Conservation (phyloP, 805 yeast species). For the Starmera pachycereana region DNA sequence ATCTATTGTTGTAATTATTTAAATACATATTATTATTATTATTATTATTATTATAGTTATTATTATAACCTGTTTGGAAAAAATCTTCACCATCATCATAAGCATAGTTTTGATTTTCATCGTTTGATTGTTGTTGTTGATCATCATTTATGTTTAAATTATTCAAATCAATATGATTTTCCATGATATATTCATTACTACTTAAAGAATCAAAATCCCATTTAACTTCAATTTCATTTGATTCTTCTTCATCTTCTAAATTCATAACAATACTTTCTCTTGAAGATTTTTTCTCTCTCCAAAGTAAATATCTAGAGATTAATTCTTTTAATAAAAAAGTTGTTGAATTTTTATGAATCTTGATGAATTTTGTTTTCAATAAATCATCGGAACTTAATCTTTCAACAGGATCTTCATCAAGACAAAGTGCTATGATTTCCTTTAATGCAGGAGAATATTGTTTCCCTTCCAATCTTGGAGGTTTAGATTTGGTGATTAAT, state of each 20-base stretch:
- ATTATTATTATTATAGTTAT: not conserved
- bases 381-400: constrained; percentile 83
- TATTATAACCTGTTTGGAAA: constrained; percentile 17
- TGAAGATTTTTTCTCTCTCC: constrained; percentile 60
- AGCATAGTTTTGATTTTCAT: constrained; percentile 6
- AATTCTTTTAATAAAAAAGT: constrained; percentile 60
- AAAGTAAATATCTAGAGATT: constrained; percentile 57
- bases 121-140: constrained; percentile 5
- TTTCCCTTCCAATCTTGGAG: constrained; percentile 90
- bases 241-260: constrained; percentile 32
- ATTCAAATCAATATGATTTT: constrained; percentile 47
- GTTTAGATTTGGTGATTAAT: constrained; percentile 83
- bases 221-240: constrained; percentile 38
- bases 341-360: constrained; percentile 47
- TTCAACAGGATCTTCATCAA: constrained; percentile 88
- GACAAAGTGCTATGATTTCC: constrained; percentile 82
- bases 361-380: constrained; percentile 62
- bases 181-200: constrained; percentile 62
- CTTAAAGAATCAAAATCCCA: constrained; percentile 89
- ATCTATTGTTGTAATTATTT: too few species aligned
- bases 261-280: constrained; percentile 37
- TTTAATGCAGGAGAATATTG: constrained; percentile 67
- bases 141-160: constrained; percentile 19
- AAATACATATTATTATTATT: not conserved
- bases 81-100: constrained; percentile 20